Conservation (phyloP, 805 yeast species). For the Ogataea henricii region DNA sequence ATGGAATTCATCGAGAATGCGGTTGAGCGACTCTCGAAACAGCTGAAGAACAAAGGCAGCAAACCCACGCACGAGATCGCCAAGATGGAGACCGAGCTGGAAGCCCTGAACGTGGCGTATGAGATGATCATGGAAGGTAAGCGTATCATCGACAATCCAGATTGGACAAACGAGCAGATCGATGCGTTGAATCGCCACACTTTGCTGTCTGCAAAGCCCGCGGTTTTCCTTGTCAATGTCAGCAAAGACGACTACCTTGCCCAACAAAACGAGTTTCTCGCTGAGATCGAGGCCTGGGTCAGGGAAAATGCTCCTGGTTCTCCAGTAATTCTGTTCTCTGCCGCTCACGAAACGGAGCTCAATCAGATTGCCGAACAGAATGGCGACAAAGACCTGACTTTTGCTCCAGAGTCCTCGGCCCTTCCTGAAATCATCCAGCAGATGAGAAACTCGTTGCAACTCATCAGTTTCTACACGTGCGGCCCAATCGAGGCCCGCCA, state of each 20-base stretch:
- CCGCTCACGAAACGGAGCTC: slow-evolving; percentile 33
- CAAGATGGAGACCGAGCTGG: slow-evolving; percentile 82
- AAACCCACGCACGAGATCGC: slow-evolving; percentile 66
- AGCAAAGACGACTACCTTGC: slow-evolving; percentile 86
- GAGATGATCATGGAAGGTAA: slow-evolving; percentile 78
- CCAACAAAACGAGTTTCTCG: slow-evolving; percentile 84
- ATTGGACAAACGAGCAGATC: slow-evolving; percentile 90
- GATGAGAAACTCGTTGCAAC: slow-evolving; percentile 84
- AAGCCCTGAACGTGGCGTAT: slow-evolving; percentile 75
- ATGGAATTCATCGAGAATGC: slow-evolving; percentile 74
- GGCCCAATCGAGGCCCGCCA: slow-evolving; percentile 97
- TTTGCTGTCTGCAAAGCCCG: slow-evolving; percentile 92
- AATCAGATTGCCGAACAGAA: slow-evolving; percentile 9
- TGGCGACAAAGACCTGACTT: slow-evolving; percentile 10
- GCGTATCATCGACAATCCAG: slow-evolving; percentile 77
- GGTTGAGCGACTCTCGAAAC: slow-evolving; percentile 57
- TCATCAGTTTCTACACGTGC: slow-evolving; percentile 93
- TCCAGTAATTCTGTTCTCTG: slow-evolving; percentile 36
- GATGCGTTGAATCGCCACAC: slow-evolving; percentile 85
- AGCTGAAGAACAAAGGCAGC: slow-evolving; percentile 78
- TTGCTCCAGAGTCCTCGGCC: slow-evolving; percentile 70
- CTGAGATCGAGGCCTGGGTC: slow-evolving; percentile 87
- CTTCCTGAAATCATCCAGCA: slow-evolving; percentile 82
- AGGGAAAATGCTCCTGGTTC: slow-evolving; percentile 82
- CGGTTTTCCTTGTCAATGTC: slow-evolving; percentile 87